These are phyloP conservation scores for Calonectria hawksworthii DNA, from an alignment of 2,329 filamentous ascomycete species.

Conservation along the genomic window DNA sequence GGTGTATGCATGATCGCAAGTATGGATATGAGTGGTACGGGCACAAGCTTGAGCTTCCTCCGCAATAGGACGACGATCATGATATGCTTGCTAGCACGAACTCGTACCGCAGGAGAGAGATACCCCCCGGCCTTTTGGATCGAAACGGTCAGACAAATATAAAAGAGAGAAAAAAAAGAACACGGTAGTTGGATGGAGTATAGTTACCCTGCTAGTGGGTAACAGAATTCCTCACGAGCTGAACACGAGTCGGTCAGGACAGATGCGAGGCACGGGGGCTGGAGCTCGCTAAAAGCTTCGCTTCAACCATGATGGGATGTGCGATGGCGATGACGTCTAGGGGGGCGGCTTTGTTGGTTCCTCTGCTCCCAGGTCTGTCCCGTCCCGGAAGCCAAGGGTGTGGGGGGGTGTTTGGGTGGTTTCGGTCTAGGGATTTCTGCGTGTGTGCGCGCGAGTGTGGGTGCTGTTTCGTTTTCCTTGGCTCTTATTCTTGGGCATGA, in stretches of 20 bases:
- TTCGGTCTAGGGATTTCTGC: constrained; percentile 2
- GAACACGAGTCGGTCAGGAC: constrained; percentile 6
- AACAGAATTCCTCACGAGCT: neutral
- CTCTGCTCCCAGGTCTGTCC: neutral
- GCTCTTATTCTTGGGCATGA: constrained; percentile 13
- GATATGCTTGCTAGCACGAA: neutral
- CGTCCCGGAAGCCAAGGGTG: neutral
- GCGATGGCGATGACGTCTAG: neutral
- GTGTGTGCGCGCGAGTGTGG: constrained; percentile 3
- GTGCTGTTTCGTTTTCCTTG: constrained; percentile 13
- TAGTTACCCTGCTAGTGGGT: constrained; percentile 3
- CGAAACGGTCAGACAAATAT: neutral
- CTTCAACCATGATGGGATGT: neutral
- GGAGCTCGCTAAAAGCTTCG: constrained; percentile 6
- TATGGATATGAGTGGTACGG: neutral
- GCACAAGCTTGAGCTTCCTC: neutral
- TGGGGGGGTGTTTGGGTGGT: constrained; percentile 9
- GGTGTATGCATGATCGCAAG: constrained; percentile 56
- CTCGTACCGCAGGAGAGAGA: neutral
- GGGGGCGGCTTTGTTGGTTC: constrained; percentile 9
- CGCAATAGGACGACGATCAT: neutral
- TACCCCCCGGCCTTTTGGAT: neutral
- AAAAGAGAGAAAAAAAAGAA: neutral
- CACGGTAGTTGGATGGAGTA: neutral
- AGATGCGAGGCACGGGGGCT: neutral